Percentiles rank a stretch among this genome's conserved stretches.
phyloP scores from a whole-genome alignment of 805 yeast species.

The Metschnikowia baotianmanensis region DNA sequence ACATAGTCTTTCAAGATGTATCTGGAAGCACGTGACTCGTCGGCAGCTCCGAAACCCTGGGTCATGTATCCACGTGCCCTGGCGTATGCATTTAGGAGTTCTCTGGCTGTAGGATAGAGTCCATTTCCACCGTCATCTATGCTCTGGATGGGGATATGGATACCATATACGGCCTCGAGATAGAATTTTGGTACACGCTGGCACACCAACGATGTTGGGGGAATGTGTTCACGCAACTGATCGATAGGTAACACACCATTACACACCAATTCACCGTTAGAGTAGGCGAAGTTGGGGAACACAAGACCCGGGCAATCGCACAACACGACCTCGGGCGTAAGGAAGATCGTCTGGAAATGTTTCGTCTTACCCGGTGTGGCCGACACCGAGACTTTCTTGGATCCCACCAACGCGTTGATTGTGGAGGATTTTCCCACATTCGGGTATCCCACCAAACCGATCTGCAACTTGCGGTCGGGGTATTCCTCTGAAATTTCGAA shows the following conservation, averaged over 20 bases:
- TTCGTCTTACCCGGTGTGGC: slow-evolving; percentile 99
- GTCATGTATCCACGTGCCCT: slow-evolving; percentile 97
- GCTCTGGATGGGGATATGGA: slow-evolving; percentile 73
- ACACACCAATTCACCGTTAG: slow-evolving; percentile 95
- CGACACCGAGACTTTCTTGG: slow-evolving; percentile 97
- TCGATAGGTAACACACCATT: slow-evolving; percentile 99
- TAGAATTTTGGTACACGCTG: slow-evolving; percentile 85
- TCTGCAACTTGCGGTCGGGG: slow-evolving; percentile 64
- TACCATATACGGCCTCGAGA: slow-evolving; percentile 91
- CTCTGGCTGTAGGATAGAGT: slow-evolving; percentile 77
- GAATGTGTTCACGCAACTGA: slow-evolving; percentile 88
- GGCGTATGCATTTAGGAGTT: slow-evolving; percentile 86
- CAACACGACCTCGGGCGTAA: slow-evolving; percentile 76
- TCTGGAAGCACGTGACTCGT: slow-evolving; percentile 91
- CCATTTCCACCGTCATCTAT: slow-evolving; percentile 88
- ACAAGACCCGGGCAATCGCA: slow-evolving; percentile 99
- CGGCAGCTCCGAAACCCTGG: slow-evolving; percentile 96
- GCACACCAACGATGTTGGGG: slow-evolving; percentile 82
- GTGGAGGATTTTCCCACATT: slow-evolving; percentile 96
- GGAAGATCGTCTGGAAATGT: slow-evolving; percentile 93
- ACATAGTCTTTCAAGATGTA: slow-evolving; percentile 92
- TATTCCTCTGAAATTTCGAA: slow-evolving; percentile 54
- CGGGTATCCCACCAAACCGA: slow-evolving; percentile 97
- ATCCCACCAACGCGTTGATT: slow-evolving; percentile 92
- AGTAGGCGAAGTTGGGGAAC: slow-evolving; percentile 95